Evolutionary conservation across 2,329 filamentous ascomycete species (phyloP), one percentile per base, ranked within the genome.

Genomic region (Raffaelea albimanens): DNA sequence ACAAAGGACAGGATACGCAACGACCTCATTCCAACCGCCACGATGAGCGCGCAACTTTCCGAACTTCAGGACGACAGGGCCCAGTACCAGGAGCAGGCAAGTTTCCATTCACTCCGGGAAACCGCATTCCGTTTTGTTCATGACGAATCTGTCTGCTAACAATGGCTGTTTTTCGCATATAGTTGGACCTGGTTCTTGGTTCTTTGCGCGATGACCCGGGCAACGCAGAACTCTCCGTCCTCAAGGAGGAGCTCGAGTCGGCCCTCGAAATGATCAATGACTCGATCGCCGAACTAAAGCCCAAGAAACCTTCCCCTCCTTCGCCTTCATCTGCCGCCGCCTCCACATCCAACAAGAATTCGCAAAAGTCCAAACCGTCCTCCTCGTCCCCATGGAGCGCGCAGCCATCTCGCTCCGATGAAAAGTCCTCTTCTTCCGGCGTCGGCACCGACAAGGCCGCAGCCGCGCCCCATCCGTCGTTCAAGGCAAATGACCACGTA

Each of bases 401-500:
- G 39, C 18, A 38, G 13, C 34, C 34, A n/a, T 38, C 34, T 16
- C 5, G 8, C 14, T 7, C 5, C 34, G n/a, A 16, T 8, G 14
- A 38, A 5, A 16, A 38, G 7, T 5, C 13, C 13, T 16, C 14
- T 7, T 19, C 34, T 16, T 16, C 34, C 5, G 34, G 8, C 34
- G 34, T 38, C 20, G 16, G n/a, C 9, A 8, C 21, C 3, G 20
- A 40, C 43, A 40, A 44, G 34, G 14, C 46, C 69, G 68, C 61
- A 66, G 20, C 43, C 3, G 72, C 65, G 13, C 47, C 51, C 33
- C 64, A 75, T 29, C 64, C 74, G 3, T 74, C 73, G 10, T 95
- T 90, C 67, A 79, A 85, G 49, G 87, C 95, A 55, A 95, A 95
- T 62, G 93, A 98, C 59, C 85, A 74, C 29, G 86, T 96, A 46